Conservation (phyloP, 345 rosid species). For the Ceriops zippeliana region DNA sequence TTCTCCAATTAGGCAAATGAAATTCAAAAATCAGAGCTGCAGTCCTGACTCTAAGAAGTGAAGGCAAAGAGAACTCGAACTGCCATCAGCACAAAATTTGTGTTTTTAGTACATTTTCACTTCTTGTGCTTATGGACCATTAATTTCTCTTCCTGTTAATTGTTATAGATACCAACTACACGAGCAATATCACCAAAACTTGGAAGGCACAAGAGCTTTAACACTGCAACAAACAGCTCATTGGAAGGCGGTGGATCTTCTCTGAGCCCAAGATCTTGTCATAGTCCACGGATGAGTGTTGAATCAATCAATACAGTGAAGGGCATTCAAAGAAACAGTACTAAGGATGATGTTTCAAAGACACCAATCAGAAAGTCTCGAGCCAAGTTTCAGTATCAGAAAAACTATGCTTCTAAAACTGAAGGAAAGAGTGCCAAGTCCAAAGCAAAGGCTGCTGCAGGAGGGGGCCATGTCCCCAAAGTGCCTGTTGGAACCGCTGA, state of each 20-base stretch:
- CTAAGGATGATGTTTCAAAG: conserved; percentile 27
- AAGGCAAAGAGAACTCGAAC: no score
- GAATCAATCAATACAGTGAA: conserved; percentile 33
- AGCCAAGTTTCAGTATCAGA: conserved; percentile 40
- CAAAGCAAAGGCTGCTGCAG: conserved; percentile 31
- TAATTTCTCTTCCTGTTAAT: no score
- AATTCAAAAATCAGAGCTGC: no score
- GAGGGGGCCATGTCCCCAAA: conserved; percentile 23
- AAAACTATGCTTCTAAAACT: conserved; percentile 14
- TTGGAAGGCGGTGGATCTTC: conserved; percentile 31
- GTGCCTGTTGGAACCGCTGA: conserved; percentile 23
- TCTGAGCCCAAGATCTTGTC: conserved; percentile 26
- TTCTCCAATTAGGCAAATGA: no score
- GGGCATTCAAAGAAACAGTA: conserved; percentile 33
- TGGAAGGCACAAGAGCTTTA: conserved; percentile 67
- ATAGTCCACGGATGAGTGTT: conserved; percentile 20
- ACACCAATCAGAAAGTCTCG: conserved; percentile 43
- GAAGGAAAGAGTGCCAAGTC: conserved; percentile 32
- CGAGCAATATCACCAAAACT: conserved; percentile 89
- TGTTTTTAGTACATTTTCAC: no score
- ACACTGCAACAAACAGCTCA: conserved; percentile 30
- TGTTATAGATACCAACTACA: conserved; percentile 75
- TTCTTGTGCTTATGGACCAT: no score
- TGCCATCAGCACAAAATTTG: no score
- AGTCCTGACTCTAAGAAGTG: no score